Base-by-base conservation (phyloP, 2,329 filamentous ascomycete species). In the Salinomyces thailandicus region DNA sequence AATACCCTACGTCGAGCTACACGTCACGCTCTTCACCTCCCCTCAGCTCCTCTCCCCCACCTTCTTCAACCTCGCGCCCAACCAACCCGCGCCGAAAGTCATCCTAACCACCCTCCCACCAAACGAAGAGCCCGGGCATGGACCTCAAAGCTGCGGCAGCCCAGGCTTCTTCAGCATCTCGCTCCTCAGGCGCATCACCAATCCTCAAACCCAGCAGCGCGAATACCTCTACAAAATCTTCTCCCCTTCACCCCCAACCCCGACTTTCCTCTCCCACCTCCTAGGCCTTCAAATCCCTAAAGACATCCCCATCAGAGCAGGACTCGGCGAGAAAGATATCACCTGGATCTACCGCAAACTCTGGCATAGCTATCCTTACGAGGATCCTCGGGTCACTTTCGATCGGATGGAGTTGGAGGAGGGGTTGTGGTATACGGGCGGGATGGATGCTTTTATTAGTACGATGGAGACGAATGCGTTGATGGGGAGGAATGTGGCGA, bases 401-500 rank as follows among this genome's bases (percentile, higher is more conserved):
- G 85, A 95, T 48, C 81, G 91, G 42, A 74, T 80, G 3, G 66
- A 79, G 44, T 57, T 95, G 3, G 77, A 75, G 4, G 60, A 71
- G 5, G 74, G 75, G 0, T 52, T 89, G 11, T 91, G 71, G 71
- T 79, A 79, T 49, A 77, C 74, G 4, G 66, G 68, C 35, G 72
- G 71, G 0, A 93, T 96, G 29, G 89, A 96, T 62, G 81, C 81
- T 48, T 95, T 98, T 57, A 93, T 96, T 48, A 91, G 82, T 7
- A 94, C 86, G 0, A 96, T 98, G 91, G 91, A 98, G 67, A 95
- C 91, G 5, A 94, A 79, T 57, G 82, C 85, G 1, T 61, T 96
- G 48, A 91, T 91, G 77, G 91, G 91, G 1, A 85, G 74, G 72
- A 91, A 91, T 54, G 78, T 91, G 14, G 85, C 84, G 6, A 71